Conservation (phyloP, 371 early-diverging fungal species). For the Blastocladiella emersonii region DNA sequence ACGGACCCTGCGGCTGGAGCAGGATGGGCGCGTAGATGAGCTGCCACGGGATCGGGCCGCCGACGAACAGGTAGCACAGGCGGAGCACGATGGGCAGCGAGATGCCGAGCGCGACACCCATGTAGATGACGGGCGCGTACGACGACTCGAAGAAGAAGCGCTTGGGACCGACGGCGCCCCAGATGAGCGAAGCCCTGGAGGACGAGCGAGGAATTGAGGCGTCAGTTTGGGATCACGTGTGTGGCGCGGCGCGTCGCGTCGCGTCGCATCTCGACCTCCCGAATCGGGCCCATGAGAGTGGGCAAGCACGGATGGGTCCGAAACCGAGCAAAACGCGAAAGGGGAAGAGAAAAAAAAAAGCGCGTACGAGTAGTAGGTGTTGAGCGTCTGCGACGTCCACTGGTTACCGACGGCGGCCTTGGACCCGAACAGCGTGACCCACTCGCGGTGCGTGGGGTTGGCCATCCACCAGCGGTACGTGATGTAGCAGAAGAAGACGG, state of each 20-base stretch:
- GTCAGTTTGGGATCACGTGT: too few species aligned
- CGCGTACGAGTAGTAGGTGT: too few species aligned
- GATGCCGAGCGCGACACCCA: constrained; percentile 13
- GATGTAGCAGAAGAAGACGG: constrained; percentile 44
- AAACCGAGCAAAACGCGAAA: too few species aligned
- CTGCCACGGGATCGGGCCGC: not conserved
- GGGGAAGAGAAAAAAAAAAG: too few species aligned
- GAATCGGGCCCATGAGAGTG: too few species aligned
- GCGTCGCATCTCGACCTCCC: too few species aligned
- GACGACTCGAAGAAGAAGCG: constrained; percentile 7
- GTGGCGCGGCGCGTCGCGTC: too few species aligned
- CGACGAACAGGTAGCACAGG: not conserved
- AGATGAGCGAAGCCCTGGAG: constrained; percentile 52
- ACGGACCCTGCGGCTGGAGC: not conserved
- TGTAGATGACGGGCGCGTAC: constrained; percentile 7
- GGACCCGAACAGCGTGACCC: too few species aligned
- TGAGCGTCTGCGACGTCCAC: too few species aligned
- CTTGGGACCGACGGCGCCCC: constrained; percentile 54
- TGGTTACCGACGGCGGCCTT: too few species aligned
- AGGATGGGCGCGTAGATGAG: not conserved
- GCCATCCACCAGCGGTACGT: constrained; percentile 46
- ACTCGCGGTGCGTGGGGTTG: constrained; percentile 20
- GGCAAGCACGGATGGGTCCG: too few species aligned
- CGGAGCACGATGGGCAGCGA: constrained; percentile 5
- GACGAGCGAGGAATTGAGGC: too few species aligned